phyloP scores from a whole-genome alignment of 2,329 filamentous ascomycete species.

The Helotiales sp. region DNA sequence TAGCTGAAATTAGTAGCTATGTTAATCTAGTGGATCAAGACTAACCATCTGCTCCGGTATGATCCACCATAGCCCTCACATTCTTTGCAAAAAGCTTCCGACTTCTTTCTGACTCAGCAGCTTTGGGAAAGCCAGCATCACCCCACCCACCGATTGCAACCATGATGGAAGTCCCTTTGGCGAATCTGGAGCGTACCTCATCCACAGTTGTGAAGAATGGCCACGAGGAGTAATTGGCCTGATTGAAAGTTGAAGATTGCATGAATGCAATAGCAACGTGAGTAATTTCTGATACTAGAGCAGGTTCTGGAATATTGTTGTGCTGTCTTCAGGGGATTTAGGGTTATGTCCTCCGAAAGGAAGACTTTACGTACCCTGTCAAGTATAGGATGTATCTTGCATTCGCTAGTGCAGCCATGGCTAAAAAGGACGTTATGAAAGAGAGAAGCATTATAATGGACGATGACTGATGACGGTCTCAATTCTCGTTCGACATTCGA shows the following conservation, averaged over 20 bases:
- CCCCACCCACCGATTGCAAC: slow-evolving; percentile 80
- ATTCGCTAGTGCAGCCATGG: slow-evolving; percentile 18
- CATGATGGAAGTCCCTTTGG: slow-evolving; percentile 62
- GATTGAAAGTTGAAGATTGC: slow-evolving; percentile 57
- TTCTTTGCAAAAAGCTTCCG: slow-evolving; percentile 67
- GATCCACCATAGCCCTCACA: slow-evolving; percentile 64
- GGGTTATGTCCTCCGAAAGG: background rate
- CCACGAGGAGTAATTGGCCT: slow-evolving; percentile 46
- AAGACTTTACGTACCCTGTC: slow-evolving; percentile 31
- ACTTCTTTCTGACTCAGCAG: slow-evolving; percentile 55
- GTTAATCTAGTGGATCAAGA: slow-evolving; percentile 20
- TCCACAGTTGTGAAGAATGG: slow-evolving; percentile 59
- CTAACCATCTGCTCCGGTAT: slow-evolving; percentile 67
- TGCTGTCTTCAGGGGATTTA: slow-evolving; percentile 40
- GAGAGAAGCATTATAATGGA: background rate
- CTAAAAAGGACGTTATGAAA: background rate
- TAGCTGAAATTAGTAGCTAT: slow-evolving; percentile 27
- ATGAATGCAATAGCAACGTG: slow-evolving; percentile 65
- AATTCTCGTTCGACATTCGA: too few relatives aligned
- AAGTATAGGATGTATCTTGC: slow-evolving; percentile 40
- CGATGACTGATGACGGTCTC: background rate
- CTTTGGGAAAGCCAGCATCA: slow-evolving; percentile 68
- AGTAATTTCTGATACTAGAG: slow-evolving; percentile 50
- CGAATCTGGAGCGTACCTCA: slow-evolving; percentile 55
- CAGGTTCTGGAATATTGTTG: slow-evolving; percentile 39